Percentiles rank a stretch among this genome's conserved stretches.
These are phyloP conservation scores for Trichomonas vaginalis DNA, from an alignment of 208 protist species.

Conservation along the genomic window DNA sequence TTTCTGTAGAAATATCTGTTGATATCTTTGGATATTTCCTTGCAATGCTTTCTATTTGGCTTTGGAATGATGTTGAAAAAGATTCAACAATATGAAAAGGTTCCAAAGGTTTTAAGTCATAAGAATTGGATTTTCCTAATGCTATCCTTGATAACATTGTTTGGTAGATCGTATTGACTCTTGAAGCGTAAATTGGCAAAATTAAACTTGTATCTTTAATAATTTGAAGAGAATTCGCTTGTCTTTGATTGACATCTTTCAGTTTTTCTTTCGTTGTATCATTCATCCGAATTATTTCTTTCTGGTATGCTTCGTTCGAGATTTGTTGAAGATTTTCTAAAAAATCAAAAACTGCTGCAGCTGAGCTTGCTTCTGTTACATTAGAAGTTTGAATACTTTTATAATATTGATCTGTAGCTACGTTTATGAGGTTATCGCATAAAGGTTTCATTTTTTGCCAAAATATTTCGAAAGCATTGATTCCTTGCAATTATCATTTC, in stretches of 20 bases:
- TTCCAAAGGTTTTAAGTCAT: neutral
- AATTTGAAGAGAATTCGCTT: neutral
- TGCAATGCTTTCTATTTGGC: neutral
- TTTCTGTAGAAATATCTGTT: neutral
- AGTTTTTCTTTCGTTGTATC: neutral
- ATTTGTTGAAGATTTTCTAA: neutral
- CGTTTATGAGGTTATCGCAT: neutral
- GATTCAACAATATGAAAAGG: neutral
- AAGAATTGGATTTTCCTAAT: neutral
- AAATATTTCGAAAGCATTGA: neutral
- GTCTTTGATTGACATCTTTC: neutral
- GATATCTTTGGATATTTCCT: neutral
- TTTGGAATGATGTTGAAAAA: neutral
- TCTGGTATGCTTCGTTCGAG: neutral
- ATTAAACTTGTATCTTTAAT: neutral
- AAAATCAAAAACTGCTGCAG: neutral
- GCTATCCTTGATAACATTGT: neutral
- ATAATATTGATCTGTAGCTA: neutral
- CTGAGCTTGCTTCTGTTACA: neutral
- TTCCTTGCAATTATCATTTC: neutral
- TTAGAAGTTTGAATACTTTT: neutral
- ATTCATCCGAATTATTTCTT: neutral
- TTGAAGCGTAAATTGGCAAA: neutral
- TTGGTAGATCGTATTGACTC: neutral
- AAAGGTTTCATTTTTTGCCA: neutral